Evolutionary conservation across 2,329 filamentous ascomycete genomes (phyloP).

Genomic region (Colletotrichum sp.): DNA sequence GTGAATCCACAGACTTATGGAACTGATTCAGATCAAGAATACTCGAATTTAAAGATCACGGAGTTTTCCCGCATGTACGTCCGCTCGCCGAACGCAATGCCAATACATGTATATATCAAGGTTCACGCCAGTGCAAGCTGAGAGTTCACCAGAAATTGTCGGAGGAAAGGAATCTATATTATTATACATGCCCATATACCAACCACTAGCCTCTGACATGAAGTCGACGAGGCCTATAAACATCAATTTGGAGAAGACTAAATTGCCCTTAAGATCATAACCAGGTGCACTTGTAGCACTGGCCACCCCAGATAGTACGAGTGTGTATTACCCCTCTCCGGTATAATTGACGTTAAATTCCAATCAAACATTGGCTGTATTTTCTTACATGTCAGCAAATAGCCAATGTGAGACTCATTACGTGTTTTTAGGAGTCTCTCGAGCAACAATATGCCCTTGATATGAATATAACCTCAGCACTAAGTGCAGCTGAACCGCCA

Average conservation of each 20-base stretch:
- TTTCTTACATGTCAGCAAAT: neutral
- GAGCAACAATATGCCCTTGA: neutral
- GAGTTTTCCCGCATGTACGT: neutral
- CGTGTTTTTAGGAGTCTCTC: neutral
- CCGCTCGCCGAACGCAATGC: neutral
- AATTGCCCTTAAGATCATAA: neutral
- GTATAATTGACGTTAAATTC: accelerated
- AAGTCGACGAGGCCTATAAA: neutral
- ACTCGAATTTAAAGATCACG: neutral
- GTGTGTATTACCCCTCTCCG: neutral
- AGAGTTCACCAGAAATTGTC: neutral
- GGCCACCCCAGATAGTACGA: neutral
- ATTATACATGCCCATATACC: neutral
- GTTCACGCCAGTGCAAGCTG: neutral
- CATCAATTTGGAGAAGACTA: neutral
- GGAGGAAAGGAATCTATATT: neutral
- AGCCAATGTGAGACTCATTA: neutral
- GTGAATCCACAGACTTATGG: neutral
- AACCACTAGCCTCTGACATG: neutral
- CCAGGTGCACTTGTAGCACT: neutral
- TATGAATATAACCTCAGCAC: neutral
- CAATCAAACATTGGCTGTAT: neutral
- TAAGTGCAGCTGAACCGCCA: neutral
- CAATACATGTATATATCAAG: neutral
- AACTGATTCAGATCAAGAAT: neutral